Base-by-base conservation (phyloP, 129 eudicot genomes). In the Flaveria trinervia region DNA sequence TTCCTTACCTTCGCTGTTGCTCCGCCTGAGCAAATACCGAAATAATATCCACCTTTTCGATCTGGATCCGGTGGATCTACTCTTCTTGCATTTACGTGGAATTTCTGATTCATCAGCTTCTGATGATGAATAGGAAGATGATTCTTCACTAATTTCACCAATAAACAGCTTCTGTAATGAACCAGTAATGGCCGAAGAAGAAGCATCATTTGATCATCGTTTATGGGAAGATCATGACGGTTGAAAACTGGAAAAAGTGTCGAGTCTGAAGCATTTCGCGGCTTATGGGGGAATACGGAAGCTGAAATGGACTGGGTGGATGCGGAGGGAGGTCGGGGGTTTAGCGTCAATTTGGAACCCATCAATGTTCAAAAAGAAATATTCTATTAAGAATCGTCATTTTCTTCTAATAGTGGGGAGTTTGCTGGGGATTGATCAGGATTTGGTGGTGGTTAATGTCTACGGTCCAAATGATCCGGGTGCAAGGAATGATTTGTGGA, bases 1-100 rank as follows among this genome's bases (percentile, higher is more conserved):
- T 8, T 79, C 85, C 84, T 84, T 90, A 3, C 96, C 91, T 9
- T 90, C 93, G 66, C 91, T 86, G 68, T 84, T 86, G 80, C 91
- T 79, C 30, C 96, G 86, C 33, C 86, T 78, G 46, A 88, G 82
- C 23, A 91, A 68, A 83, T 86, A 81, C 14, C 85, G 82, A 45
- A 88, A 22, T 36, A 36, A 36, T 28, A 80, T 91, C 88, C 91
- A 91, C 81, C 85, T 77, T 82, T 83, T 86, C 22, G 89, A 84
- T 49, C 44, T 75, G 16, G 89, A 88, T 73, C 93, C 94, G 13
- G 97, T 91, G 0, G 92, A 91, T 30, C 71, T 84, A 28, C 92
- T 91, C 85, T 91, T 91, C 73, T 83, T 88, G 46, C 90, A 71
- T 51, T 51, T 64, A 22, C 88, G 87, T 71, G 85, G 9, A 11